Evolutionary conservation across 1,139 yeast genomes (phyloP).

Genomic region (Pichia sp.): DNA sequence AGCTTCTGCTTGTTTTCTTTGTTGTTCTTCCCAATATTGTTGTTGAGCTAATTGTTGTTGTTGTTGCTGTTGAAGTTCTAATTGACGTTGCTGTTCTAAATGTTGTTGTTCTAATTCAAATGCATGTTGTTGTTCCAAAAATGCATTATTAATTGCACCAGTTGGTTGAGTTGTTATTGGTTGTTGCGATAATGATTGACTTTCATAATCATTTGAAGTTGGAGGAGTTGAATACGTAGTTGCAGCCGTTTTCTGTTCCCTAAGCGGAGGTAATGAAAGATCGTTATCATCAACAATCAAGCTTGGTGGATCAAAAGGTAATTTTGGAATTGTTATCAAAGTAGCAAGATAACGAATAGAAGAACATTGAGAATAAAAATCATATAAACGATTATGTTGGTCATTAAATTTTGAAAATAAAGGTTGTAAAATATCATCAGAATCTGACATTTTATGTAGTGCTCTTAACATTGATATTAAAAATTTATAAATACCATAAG

Average conservation of each 20-base stretch:
- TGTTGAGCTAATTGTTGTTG: slow-evolving; percentile 57
- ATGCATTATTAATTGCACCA: slow-evolving; percentile 20
- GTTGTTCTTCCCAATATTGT: slow-evolving; percentile 62
- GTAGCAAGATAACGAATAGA: slow-evolving; percentile 78
- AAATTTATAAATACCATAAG: slow-evolving; percentile 89
- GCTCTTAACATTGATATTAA: slow-evolving; percentile 89
- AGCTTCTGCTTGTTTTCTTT: slow-evolving; percentile 65
- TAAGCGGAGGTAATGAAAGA: slow-evolving; percentile 11
- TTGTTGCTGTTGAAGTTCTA: slow-evolving; percentile 37
- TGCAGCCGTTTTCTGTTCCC: slow-evolving; percentile 19
- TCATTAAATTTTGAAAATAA: slow-evolving; percentile 64
- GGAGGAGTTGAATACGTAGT: slow-evolving; percentile 18
- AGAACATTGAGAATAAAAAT: slow-evolving; percentile 87
- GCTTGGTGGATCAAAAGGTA: slow-evolving; percentile 65
- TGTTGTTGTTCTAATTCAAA: slow-evolving; percentile 47
- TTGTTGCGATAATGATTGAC: slow-evolving; percentile 25
- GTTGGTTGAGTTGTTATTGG: slow-evolving; percentile 37
- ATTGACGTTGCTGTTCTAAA: slow-evolving; percentile 43
- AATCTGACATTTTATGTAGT: slow-evolving; percentile 57
- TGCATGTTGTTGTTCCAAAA: slow-evolving; percentile 32
- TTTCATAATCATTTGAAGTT: slow-evolving; percentile 4
- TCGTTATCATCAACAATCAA: slow-evolving; percentile 45
- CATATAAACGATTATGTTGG: slow-evolving; percentile 77
- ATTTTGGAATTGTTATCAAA: slow-evolving; percentile 78
- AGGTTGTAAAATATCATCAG: slow-evolving; percentile 72